phyloP scores from a whole-genome alignment of 805 yeast species.

The Wickerhamiella kurtzmanii region DNA sequence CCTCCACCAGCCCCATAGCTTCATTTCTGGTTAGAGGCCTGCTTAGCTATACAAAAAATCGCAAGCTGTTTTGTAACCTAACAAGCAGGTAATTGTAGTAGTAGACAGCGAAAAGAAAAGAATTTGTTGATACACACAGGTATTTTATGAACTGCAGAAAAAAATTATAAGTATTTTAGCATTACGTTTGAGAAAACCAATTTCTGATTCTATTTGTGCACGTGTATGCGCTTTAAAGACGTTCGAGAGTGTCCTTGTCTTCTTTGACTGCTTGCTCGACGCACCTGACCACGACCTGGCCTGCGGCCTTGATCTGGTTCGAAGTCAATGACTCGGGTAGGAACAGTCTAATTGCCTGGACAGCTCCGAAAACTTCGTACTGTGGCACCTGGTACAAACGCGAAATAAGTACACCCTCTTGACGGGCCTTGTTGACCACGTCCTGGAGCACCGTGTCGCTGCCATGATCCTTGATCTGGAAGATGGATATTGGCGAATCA shows the following conservation, averaged over 20 bases:
- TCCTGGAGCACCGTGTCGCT: conserved; percentile 53
- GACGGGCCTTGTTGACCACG: conserved; percentile 45
- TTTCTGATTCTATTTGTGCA: too few relatives aligned
- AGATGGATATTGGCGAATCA: conserved; percentile 56
- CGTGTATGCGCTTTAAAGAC: not conserved
- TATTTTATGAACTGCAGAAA: too few relatives aligned
- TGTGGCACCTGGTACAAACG: conserved; percentile 51
- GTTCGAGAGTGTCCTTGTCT: not conserved
- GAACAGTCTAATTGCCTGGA: conserved; percentile 45
- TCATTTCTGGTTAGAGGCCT: conserved; percentile 8
- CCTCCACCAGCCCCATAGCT: conserved; percentile 22
- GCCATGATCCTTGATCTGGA: conserved; percentile 37
- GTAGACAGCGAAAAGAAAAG: too few relatives aligned
- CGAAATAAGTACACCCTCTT: conserved; percentile 44
- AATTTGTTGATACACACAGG: too few relatives aligned
- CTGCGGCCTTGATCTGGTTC: conserved; percentile 34
- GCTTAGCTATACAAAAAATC: too few relatives aligned
- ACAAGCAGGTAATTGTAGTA: too few relatives aligned
- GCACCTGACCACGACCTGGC: conserved; percentile 24
- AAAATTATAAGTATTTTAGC: too few relatives aligned
- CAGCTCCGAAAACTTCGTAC: conserved; percentile 61
- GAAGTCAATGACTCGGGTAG: conserved; percentile 35
- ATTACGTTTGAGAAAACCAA: not conserved
- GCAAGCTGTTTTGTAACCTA: too few relatives aligned
- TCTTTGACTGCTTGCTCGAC: conserved; percentile 8